Base-by-base conservation (phyloP, 192 early-diverging fungal genomes). In the Gaertneriomyces sp. region DNA sequence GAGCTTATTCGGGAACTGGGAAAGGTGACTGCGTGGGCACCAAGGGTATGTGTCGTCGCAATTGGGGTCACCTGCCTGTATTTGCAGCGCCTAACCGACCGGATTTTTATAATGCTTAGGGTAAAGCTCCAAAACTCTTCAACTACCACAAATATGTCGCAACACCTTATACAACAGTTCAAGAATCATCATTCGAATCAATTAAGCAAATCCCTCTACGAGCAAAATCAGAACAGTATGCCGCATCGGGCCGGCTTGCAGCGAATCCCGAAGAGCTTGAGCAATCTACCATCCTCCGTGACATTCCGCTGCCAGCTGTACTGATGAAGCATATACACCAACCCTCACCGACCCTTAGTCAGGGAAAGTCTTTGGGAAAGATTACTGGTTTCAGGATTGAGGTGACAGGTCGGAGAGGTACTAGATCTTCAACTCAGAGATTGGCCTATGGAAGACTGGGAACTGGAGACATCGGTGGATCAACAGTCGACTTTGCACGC, bases 371-470 rank as follows among this genome's bases (percentile, higher is more conserved):
- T 16, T 14, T 72, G 6, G 73, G 69, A n/a, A 77, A 75, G 51
- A 69, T 81, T 11, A 58, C 60, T 12, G 79, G 79, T 4, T 78
- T 78, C 57, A 50, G 76, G 2, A 81, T 81, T 51, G 65, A 81
- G 51, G 58, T 74, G 17, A 81, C 74, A 25, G 79, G 79, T 2
- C 63, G 73, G 8, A 14, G 73, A 9, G 79, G 79, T 6, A 73
- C 62, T 0, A 63, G 79, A 11, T 53, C 76, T 4, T 42, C 45
- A 42, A 73, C 58, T 41, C 62, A 72, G 62, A 38, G 76, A 6
- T 66, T 76, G 40, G 63, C 64, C n/a, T 81, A 76, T 61, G 79
- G 79, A 19, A 53, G 53, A 51, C 49, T 81, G 63, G 69, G 53
- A 44, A 64, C 76, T 17, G 68, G 64, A 10, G 66, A 77, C 44